phyloP scores from a whole-genome alignment of 768 basidiomycete species.

The Polyporus arcularius region DNA sequence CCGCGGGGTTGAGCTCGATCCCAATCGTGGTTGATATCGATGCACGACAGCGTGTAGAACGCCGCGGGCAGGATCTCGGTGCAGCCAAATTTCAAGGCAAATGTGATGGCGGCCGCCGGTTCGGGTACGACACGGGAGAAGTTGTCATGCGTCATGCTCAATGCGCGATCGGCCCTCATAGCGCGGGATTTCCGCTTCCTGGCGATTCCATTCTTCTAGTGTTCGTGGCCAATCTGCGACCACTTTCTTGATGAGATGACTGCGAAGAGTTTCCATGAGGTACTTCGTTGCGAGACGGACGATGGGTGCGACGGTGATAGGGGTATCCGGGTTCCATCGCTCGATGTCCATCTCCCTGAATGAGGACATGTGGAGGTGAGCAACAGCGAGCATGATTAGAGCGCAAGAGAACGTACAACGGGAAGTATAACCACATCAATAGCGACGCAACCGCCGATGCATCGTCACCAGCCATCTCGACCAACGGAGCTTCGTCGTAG shows the following conservation, averaged over 20 bases:
- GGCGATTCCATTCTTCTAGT: constrained; percentile 28
- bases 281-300: constrained; percentile 33
- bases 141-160: constrained; percentile 1
- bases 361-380: not conserved
- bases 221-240: constrained; percentile 30
- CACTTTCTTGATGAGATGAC: constrained; percentile 24
- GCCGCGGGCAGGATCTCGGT: constrained; percentile 21
- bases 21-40: constrained; percentile 25
- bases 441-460: constrained; percentile 13
- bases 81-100: constrained; percentile 17
- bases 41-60: constrained; percentile 16
- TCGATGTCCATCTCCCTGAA: constrained; percentile 18
- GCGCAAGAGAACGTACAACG: constrained; percentile 5
- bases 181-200: constrained; percentile 11
- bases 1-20: not conserved
- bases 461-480: constrained; percentile 10
- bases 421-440: constrained; percentile 14
- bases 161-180: not conserved
- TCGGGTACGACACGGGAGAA: constrained; percentile 1
- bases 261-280: constrained; percentile 26
- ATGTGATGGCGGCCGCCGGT: constrained; percentile 13
- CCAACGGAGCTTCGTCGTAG: constrained; percentile 13
- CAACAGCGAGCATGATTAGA: not conserved
- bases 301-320: constrained; percentile 17
- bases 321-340: constrained; percentile 22